Evolutionary conservation across 129 eudicot species (phyloP).

Genomic region (Flaveria sonorensis): DNA sequence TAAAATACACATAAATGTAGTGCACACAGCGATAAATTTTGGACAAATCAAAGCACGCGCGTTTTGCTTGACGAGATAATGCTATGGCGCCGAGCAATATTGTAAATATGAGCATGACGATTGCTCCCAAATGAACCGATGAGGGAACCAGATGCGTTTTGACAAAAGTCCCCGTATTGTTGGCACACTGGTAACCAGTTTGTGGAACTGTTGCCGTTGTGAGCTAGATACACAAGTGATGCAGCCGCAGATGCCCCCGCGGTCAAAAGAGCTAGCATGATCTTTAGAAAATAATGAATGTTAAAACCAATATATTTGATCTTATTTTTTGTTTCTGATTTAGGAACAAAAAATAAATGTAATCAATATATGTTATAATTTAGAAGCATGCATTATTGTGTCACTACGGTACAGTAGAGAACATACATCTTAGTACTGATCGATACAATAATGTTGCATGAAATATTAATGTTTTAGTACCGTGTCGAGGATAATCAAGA

Average conservation of each 20-base stretch:
- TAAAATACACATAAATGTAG: slow-evolving; percentile 32
- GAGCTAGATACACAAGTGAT: slow-evolving; percentile 81
- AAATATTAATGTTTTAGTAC: slow-evolving; percentile 28
- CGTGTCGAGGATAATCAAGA: slow-evolving; percentile 66
- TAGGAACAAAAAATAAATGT: neutral
- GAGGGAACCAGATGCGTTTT: slow-evolving; percentile 63
- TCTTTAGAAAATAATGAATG: slow-evolving; percentile 25
- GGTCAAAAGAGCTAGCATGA: slow-evolving; percentile 60
- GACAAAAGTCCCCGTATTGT: slow-evolving; percentile 61
- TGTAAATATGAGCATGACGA: slow-evolving; percentile 49
- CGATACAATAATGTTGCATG: neutral
- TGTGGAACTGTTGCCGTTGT: slow-evolving; percentile 68
- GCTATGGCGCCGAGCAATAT: slow-evolving; percentile 62
- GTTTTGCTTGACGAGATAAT: slow-evolving; percentile 51
- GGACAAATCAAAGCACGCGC: neutral
- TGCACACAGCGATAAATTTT: neutral
- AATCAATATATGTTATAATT: neutral
- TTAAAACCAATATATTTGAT: neutral
- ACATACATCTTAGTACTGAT: neutral
- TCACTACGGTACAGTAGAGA: neutral
- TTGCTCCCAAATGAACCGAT: slow-evolving; percentile 78
- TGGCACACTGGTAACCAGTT: slow-evolving; percentile 87
- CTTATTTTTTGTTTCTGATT: neutral
- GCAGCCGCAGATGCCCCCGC: slow-evolving; percentile 83
- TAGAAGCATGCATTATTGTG: neutral